Percentiles rank a stretch among this genome's conserved stretches.
Evolutionary conservation across 2,329 filamentous ascomycete species (phyloP).

Genomic region (Rugonectria rugulosa): DNA sequence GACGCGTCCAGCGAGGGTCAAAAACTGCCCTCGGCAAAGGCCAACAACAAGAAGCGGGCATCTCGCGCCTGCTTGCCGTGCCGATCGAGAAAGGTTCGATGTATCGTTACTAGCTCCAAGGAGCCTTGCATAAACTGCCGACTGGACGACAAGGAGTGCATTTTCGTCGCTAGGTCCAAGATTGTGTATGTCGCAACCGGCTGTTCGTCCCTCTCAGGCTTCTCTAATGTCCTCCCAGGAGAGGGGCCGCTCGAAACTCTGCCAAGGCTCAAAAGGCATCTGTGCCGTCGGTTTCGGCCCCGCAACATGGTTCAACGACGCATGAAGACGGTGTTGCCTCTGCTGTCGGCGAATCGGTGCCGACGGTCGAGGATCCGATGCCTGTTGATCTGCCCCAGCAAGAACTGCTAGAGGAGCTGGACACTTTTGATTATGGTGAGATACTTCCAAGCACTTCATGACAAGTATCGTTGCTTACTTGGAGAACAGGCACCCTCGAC

Average conservation of each 20-base stretch:
- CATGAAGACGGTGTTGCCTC: conserved; percentile 1
- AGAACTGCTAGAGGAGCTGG: conserved; percentile 4
- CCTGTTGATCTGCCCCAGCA: conserved; percentile 8
- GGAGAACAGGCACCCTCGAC: not conserved
- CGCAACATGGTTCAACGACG: not conserved
- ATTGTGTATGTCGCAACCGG: conserved; percentile 17
- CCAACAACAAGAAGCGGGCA: conserved; percentile 30
- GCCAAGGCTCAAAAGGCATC: not conserved
- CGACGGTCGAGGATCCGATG: conserved; percentile 10
- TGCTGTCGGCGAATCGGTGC: not conserved
- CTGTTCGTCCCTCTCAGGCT: not conserved
- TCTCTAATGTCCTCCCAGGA: conserved; percentile 9
- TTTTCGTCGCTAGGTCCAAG: conserved; percentile 32
- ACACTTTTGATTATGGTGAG: conserved; percentile 9
- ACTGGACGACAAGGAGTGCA: conserved; percentile 35
- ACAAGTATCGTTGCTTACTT: not conserved
- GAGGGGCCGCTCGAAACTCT: conserved; percentile 8
- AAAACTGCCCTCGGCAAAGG: conserved; percentile 20
- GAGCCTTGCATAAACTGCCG: conserved; percentile 37
- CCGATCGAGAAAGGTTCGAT: conserved; percentile 36
- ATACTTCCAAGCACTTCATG: not conserved
- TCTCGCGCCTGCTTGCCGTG: conserved; percentile 34
- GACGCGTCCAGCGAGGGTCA: conserved; percentile 9
- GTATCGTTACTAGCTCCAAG: conserved; percentile 33
- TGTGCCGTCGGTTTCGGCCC: not conserved